A percentile compares a stretch with the other conserved stretches of the same genome.
Conservation (phyloP, 768 basidiomycete species). For the Cystofilobasidium capitatum region DNA sequence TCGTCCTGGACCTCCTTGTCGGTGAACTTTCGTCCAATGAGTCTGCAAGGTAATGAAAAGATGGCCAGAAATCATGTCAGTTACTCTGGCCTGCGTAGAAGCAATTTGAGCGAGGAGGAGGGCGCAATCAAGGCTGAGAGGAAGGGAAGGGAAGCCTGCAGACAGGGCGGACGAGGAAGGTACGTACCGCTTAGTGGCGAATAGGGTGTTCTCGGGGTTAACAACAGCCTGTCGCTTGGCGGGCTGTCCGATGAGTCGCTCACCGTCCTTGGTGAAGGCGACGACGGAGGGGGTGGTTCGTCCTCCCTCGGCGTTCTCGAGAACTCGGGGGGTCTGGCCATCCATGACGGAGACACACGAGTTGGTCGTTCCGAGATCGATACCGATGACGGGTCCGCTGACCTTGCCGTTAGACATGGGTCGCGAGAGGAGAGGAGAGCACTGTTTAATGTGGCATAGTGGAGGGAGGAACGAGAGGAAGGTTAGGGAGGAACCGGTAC, state of each 20-base stretch:
- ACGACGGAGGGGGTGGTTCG: constrained; percentile 97
- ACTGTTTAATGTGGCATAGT: not conserved
- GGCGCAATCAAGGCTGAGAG: not conserved
- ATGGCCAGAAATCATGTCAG: too few relatives aligned
- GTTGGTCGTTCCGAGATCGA: constrained; percentile 72
- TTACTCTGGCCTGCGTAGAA: not conserved
- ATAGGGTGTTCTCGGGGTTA: constrained; percentile 87
- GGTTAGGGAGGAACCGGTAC: not conserved
- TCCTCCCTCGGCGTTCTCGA: constrained; percentile 95
- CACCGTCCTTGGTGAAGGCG: constrained; percentile 96
- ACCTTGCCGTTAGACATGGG: constrained; percentile 50
- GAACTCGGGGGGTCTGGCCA: constrained; percentile 84
- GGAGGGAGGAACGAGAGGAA: not conserved
- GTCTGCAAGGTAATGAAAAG: constrained; percentile 26
- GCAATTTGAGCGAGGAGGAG: too few relatives aligned
- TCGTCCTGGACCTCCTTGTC: constrained; percentile 93
- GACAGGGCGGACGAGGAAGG: not conserved
- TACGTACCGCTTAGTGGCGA: constrained; percentile 18
- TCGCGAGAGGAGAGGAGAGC: not conserved
- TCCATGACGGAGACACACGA: constrained; percentile 82
- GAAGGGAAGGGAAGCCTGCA: not conserved
- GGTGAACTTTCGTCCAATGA: constrained; percentile 80
- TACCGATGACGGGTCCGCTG: constrained; percentile 79
- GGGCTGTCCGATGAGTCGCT: constrained; percentile 88
- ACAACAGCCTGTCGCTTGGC: constrained; percentile 97